Evolutionary conservation across 768 basidiomycete genomes (phyloP).

Genomic region (Cyclocybe cylindracea): DNA sequence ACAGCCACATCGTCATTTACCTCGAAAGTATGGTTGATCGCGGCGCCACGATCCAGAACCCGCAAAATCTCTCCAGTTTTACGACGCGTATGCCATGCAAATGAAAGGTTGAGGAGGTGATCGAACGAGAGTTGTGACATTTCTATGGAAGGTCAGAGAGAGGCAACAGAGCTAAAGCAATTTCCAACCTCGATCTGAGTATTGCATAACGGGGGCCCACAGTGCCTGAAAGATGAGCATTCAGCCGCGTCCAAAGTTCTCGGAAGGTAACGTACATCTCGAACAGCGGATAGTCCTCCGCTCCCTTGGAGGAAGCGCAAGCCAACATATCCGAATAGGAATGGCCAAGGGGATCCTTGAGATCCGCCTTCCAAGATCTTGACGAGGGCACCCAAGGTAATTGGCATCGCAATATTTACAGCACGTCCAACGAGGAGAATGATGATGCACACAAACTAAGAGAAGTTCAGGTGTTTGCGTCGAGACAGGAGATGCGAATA

Average conservation of each 20-base stretch:
- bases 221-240: conserved; percentile 43
- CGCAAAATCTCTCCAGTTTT: conserved; percentile 87
- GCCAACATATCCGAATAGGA: conserved; percentile 66
- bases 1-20: conserved; percentile 28
- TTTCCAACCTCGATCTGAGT: conserved; percentile 66
- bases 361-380: conserved; percentile 49
- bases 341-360: conserved; percentile 61
- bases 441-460: conserved; percentile 64
- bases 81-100: conserved; percentile 78
- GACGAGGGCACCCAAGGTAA: conserved; percentile 69
- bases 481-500: conserved; percentile 10
- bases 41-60: conserved; percentile 81
- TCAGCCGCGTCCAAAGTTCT: neutral
- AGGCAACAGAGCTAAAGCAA: neutral
- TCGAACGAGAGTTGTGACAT: conserved; percentile 88
- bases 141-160: conserved; percentile 39
- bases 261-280: conserved; percentile 40
- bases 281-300: conserved; percentile 73
- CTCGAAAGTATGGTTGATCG: conserved; percentile 82
- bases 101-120: conserved; percentile 84
- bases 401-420: conserved; percentile 74
- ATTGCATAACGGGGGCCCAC: conserved; percentile 91
- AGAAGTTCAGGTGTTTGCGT: conserved; percentile 2
- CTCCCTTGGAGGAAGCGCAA: conserved; percentile 76
- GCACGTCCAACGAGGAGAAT: conserved; percentile 74